Base-by-base conservation (phyloP, 2,329 filamentous ascomycete species). In the Ambrosiella beaveri region DNA sequence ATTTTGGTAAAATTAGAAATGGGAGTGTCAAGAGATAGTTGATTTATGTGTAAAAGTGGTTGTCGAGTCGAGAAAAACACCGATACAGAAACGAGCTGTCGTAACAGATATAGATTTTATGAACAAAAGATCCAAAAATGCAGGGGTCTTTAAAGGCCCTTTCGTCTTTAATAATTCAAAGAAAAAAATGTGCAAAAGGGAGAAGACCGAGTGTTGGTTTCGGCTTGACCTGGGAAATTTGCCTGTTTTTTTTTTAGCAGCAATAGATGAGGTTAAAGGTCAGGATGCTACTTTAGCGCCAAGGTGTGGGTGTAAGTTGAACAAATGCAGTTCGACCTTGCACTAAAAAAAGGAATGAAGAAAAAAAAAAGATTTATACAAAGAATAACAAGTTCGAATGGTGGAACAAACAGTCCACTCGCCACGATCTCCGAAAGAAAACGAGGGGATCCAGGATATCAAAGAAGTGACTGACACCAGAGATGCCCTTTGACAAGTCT, bases 71-170 rank as follows among this genome's bases (percentile, higher is more conserved):
- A 15, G 45, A 19, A 49, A 49, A 41, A 41, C n/a, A 41, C 40
- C 3, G 40, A 27, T 27, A 27, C 27, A 27, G 27, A 27, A 27
- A 27, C 27, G 27, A 27, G 27, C 27, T 27, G 27, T 27, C 3
- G 27, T 27, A 27, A 27, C 27, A 4, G 27, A 27, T 27, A 27
- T 27, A 27, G 27, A 27, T 27, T 27, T 27, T 27, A 4, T 27
- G 27, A 27, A 27, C 27, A 27, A 61, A 59, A 62, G 63, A 47
- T 35, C 3, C 13, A 40, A 57, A 52, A 15, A 41, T 58, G 50
- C 57, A 58, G 54, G 57, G 49, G 40, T 57, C 19, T 27, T 27
- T 27, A 27, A 49, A 27, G 17, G 38, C 35, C 27, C 27, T 27
- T 27, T 27, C 3, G 27, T 27, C 27, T 27, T 27, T 27, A 27